Conservation (phyloP, 225 moss, liverwort and hornwort species). For the Neckera pumila region DNA sequence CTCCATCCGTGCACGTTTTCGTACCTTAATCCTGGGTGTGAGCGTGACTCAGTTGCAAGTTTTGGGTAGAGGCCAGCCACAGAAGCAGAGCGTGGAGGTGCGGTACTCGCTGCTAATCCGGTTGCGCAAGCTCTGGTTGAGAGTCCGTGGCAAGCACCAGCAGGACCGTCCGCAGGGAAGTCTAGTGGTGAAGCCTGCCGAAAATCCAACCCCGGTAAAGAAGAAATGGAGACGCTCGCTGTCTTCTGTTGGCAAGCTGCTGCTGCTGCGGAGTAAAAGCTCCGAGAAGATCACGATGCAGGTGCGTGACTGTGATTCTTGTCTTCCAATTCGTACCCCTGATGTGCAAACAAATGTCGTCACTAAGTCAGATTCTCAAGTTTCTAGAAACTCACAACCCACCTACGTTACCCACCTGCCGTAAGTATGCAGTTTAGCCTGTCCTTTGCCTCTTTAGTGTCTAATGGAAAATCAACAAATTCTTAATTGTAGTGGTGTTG, state of each 20-base stretch:
- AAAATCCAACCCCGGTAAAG: background rate
- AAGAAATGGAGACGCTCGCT: background rate
- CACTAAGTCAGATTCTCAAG: background rate
- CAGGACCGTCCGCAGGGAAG: background rate
- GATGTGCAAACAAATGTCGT: background rate
- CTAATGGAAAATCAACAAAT: background rate
- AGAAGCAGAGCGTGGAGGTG: background rate
- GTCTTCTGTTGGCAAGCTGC: background rate
- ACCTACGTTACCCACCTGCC: background rate
- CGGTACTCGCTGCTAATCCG: conserved; percentile 11
- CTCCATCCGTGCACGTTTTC: conserved; percentile 14
- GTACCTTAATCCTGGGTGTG: background rate
- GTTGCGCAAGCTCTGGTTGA: conserved; percentile 25
- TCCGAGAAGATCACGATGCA: background rate
- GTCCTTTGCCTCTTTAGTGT: background rate
- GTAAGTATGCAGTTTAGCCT: background rate
- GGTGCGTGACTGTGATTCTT: conserved; percentile 1
- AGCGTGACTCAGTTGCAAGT: conserved; percentile 11
- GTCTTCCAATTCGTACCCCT: background rate
- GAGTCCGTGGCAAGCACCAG: conserved; percentile 20
- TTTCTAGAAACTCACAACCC: background rate
- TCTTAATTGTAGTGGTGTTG: background rate
- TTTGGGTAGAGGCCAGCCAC: background rate
- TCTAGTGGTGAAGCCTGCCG: background rate
- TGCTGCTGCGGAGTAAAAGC: background rate